These are phyloP conservation scores for Edaphochlamys debaryana DNA, from an alignment of 139 green algal species.

Conservation along the genomic window DNA sequence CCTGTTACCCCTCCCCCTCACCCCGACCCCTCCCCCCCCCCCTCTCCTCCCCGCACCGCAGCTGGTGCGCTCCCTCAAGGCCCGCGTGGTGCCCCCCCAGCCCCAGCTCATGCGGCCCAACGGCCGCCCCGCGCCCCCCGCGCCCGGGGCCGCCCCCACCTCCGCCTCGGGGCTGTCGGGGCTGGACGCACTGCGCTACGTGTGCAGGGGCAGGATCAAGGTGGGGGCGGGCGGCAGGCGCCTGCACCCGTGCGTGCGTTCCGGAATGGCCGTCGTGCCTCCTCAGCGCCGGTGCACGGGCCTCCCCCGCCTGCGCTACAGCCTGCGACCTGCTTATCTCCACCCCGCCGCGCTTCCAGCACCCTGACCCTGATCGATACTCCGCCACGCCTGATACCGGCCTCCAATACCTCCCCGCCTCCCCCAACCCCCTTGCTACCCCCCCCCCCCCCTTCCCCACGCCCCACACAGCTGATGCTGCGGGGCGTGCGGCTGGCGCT, in stretches of 20 bases:
- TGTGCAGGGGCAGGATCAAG: slow-evolving; percentile 32
- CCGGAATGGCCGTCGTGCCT: too few relatives aligned
- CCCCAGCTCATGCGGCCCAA: slow-evolving; percentile 2
- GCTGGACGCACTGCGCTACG: slow-evolving; percentile 54
- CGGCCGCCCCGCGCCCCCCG: slow-evolving; percentile 11
- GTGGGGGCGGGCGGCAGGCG: not conserved
- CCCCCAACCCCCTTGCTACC: too few relatives aligned
- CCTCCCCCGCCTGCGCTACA: too few relatives aligned
- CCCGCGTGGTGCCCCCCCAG: slow-evolving; percentile 57
- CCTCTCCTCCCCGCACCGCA: not conserved
- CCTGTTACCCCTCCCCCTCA: too few relatives aligned
- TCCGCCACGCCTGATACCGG: too few relatives aligned
- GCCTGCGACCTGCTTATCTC: too few relatives aligned
- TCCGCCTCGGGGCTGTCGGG: slow-evolving; percentile 29
- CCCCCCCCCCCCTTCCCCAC: not conserved
- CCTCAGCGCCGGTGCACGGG: too few relatives aligned
- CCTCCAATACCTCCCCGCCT: too few relatives aligned
- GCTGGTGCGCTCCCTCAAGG: slow-evolving; percentile 43
- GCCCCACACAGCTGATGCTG: slow-evolving; percentile 3
- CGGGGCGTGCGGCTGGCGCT: slow-evolving; percentile 17
- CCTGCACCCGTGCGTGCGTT: too few relatives aligned
- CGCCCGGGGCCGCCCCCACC: not conserved
- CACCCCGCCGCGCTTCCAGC: too few relatives aligned
- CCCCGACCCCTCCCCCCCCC: too few relatives aligned
- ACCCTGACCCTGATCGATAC: too few relatives aligned